A percentile compares a stretch with the other conserved stretches of the same genome.
Conservation (phyloP, 352 stramenopile genomes). For the Aphanomyces stellatus region DNA sequence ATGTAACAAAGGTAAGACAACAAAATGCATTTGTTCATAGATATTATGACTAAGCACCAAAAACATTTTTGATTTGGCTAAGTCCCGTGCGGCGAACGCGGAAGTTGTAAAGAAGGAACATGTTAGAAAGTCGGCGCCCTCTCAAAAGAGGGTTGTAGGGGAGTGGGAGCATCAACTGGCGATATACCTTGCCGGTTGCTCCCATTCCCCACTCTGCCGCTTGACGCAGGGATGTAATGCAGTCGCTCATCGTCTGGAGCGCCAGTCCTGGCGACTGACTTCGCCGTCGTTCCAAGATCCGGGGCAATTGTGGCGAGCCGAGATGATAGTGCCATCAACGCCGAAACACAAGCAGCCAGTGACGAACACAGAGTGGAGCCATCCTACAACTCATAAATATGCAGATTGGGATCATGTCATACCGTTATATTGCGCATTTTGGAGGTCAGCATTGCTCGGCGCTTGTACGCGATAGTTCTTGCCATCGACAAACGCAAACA, state of each 20-base stretch:
- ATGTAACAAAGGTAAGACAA: no score
- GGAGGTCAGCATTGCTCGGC: no score
- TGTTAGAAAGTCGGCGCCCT: neutral
- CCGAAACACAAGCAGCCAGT: neutral
- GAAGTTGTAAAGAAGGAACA: neutral
- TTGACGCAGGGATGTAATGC: neutral
- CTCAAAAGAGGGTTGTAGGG: neutral
- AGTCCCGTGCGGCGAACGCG: neutral
- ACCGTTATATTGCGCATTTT: neutral
- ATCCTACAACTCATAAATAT: no score
- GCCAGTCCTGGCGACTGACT: no score
- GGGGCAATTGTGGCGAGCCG: neutral
- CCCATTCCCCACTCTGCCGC: neutral
- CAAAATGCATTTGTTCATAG: neutral
- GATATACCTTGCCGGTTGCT: neutral
- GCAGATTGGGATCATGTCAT: neutral
- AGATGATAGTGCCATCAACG: neutral
- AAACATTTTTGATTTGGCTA: neutral
- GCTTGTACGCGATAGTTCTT: neutral
- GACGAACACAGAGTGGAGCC: neutral
- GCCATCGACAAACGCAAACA: neutral
- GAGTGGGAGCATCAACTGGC: neutral
- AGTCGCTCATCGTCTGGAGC: neutral
- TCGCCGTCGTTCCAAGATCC: neutral
- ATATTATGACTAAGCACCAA: neutral